Evolutionary conservation across 1,284 basidiomycete species (phyloP).

Genomic region (Cystobasidiaceae sp.): DNA sequence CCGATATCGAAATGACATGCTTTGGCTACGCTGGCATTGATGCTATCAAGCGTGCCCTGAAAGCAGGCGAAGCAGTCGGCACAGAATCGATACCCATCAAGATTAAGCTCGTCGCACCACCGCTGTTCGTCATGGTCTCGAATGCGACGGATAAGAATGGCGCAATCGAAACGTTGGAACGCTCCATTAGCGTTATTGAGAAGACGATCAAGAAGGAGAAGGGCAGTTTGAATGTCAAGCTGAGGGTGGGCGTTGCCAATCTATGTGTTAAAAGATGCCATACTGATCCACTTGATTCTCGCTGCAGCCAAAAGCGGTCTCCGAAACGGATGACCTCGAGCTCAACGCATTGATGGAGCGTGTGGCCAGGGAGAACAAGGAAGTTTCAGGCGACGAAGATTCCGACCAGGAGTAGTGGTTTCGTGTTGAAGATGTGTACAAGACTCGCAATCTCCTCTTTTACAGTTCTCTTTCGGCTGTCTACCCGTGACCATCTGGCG

Average conservation of each 20-base stretch:
- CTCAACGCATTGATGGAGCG: conserved; percentile 91
- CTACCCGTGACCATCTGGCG: no score
- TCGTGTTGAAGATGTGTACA: no score
- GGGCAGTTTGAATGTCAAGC: conserved; percentile 84
- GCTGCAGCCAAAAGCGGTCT: conserved; percentile 85
- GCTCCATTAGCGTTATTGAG: conserved; percentile 86
- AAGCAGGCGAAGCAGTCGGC: conserved; percentile 78
- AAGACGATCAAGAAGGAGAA: conserved; percentile 75
- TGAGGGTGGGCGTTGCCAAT: conserved; percentile 68
- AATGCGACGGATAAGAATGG: conserved; percentile 96
- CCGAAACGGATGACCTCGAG: conserved; percentile 94
- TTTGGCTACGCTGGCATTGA: conserved; percentile 97
- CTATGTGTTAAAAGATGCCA: neutral
- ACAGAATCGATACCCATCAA: conserved; percentile 92
- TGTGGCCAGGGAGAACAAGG: conserved; percentile 82
- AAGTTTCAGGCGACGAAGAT: conserved; percentile 61
- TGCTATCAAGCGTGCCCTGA: conserved; percentile 87
- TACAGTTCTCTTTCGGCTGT: no score
- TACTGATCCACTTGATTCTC: neutral
- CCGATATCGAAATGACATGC: conserved; percentile 95
- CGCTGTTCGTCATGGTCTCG: conserved; percentile 89
- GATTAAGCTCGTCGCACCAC: conserved; percentile 93
- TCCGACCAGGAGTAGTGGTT: conserved; percentile 25
- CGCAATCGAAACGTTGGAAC: conserved; percentile 87
- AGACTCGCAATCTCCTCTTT: no score